Percentiles rank a stretch among this genome's conserved stretches.
These are phyloP conservation scores for Yamadazyma dendronema DNA, from an alignment of 1,139 yeast species.

Conservation along the genomic window DNA sequence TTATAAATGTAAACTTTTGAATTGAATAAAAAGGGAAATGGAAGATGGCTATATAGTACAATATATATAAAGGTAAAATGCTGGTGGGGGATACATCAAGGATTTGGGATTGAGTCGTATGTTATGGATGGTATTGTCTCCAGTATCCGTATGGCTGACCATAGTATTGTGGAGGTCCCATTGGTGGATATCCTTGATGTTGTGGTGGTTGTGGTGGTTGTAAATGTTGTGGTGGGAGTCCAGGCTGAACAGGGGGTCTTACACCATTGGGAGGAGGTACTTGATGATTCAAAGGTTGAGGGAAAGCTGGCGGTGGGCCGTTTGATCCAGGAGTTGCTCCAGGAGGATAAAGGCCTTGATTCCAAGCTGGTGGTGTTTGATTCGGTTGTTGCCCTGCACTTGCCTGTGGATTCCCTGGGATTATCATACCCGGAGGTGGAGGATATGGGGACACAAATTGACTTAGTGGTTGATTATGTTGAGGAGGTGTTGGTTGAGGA, in stretches of 20 bases:
- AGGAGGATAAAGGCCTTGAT: not conserved
- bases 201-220: not conserved
- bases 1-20: conserved; percentile 2
- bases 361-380: conserved; percentile 1
- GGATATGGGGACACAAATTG: conserved; percentile 2
- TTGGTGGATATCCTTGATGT: conserved; percentile 2
- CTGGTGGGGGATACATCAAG: conserved; percentile 5
- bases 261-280: not conserved
- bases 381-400: not conserved
- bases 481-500: conserved; percentile 4
- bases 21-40: conserved; percentile 2
- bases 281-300: conserved; percentile 1
- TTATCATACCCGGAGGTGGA: conserved; percentile 5
- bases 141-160: conserved; percentile 6
- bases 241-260: conserved; percentile 1
- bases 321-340: not conserved
- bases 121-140: conserved; percentile 3
- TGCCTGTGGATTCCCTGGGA: not conserved
- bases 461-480: not conserved
- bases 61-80: conserved; percentile 1
- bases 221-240: not conserved
- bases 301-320: not conserved
- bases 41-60: conserved; percentile 8
- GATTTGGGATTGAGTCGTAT: not conserved
- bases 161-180: conserved; percentile 8